These are phyloP conservation scores for Rubus idaeus DNA, from an alignment of 306 rosid genomes.

Conservation along the genomic window DNA sequence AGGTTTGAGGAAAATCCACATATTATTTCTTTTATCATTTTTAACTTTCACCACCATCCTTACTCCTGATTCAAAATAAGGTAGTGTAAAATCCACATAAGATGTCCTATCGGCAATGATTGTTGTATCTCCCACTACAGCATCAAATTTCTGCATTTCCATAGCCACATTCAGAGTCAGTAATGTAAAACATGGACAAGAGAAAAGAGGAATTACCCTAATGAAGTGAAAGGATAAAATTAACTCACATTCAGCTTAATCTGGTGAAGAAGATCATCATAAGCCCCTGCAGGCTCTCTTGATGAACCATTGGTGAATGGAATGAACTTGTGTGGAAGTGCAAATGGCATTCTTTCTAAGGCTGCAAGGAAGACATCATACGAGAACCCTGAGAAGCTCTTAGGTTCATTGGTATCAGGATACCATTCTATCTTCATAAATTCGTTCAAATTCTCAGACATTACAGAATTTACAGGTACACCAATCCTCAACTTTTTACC, in stretches of 20 bases:
- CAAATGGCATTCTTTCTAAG: conserved; percentile 31
- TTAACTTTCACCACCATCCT: conserved; percentile 36
- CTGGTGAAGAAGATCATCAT: conserved; percentile 28
- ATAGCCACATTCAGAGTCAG: neutral
- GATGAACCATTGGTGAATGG: conserved; percentile 12
- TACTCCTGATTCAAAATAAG: conserved; percentile 42
- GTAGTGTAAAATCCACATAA: conserved; percentile 42
- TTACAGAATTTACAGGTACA: conserved; percentile 29
- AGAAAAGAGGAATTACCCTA: neutral
- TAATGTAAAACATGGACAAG: neutral
- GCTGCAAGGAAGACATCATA: conserved; percentile 31
- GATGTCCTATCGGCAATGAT: conserved; percentile 32
- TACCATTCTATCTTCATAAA: conserved; percentile 25
- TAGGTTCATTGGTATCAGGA: conserved; percentile 5
- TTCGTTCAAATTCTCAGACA: conserved; percentile 7
- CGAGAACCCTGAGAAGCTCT: conserved; percentile 34
- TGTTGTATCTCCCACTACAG: conserved; percentile 43
- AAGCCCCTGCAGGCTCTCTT: conserved; percentile 18
- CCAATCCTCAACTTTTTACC: conserved; percentile 38
- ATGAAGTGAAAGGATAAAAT: neutral
- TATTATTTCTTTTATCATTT: conserved; percentile 17
- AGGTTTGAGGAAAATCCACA: conserved; percentile 50
- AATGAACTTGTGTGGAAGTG: conserved; percentile 24
- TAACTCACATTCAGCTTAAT: conserved; percentile 18
- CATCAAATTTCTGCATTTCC: conserved; percentile 30